A percentile compares a stretch with the other conserved stretches of the same genome.
These are phyloP conservation scores for Botryotinia globosa DNA, from an alignment of 2,329 filamentous ascomycete species.

Conservation along the genomic window DNA sequence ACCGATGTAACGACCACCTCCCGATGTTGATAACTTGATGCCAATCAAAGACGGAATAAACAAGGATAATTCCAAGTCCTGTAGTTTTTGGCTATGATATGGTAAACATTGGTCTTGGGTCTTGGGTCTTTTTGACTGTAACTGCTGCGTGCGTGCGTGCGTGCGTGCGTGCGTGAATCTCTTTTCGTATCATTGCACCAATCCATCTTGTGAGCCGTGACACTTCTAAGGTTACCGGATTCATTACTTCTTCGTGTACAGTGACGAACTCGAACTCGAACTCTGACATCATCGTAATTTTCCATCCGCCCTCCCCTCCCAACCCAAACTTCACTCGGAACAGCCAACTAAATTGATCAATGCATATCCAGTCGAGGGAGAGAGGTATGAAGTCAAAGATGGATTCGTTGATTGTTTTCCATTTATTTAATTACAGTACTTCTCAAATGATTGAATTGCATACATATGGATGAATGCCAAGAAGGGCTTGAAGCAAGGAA, in stretches of 20 bases:
- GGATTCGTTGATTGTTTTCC: no score
- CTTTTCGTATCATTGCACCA: neutral
- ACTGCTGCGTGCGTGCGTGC: neutral
- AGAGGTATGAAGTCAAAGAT: neutral
- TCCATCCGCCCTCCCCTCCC: neutral
- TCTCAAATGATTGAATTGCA: neutral
- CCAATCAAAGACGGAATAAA: neutral
- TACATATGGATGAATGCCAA: neutral
- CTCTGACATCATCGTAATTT: neutral
- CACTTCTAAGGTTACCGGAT: no score
- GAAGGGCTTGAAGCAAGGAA: neutral
- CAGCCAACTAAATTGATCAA: neutral
- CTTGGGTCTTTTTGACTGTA: neutral
- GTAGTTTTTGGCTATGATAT: neutral
- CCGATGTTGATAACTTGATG: neutral
- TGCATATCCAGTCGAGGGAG: neutral
- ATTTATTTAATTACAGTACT: neutral
- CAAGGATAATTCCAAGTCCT: conserved; percentile 9
- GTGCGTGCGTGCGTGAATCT: neutral
- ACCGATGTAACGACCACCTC: neutral
- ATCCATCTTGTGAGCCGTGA: neutral
- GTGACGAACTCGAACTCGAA: neutral
- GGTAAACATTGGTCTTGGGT: no score
- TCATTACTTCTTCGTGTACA: no score
- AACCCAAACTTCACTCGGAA: neutral